Evolutionary conservation across 164 flowering plant genomes (phyloP).

Genomic region (Cinnamomum chago): DNA sequence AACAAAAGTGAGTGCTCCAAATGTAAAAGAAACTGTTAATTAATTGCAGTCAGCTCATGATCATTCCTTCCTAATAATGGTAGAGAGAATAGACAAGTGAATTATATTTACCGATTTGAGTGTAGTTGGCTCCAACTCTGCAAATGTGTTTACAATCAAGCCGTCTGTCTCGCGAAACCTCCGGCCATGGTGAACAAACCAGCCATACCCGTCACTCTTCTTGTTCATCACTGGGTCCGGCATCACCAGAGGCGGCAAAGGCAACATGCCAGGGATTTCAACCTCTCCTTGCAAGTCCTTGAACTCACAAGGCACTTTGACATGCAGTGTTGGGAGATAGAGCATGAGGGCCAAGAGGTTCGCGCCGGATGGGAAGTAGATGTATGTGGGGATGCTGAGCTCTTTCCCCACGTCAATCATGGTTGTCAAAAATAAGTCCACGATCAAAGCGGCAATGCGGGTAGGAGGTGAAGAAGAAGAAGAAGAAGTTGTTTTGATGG

Average conservation of each 20-base stretch:
- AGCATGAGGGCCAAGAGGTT: slow-evolving; percentile 5
- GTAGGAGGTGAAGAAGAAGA: too few relatives aligned
- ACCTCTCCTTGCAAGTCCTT: slow-evolving; percentile 1
- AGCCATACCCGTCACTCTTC: slow-evolving; percentile 1
- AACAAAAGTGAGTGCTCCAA: too few relatives aligned
- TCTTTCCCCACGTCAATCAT: slow-evolving; percentile 36
- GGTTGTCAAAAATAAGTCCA: slow-evolving; percentile 24
- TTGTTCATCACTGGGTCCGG: slow-evolving; percentile 1
- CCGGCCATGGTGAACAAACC: slow-evolving; percentile 6
- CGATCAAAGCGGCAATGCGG: slow-evolving; percentile 11
- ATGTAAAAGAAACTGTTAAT: too few relatives aligned
- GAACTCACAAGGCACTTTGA: background rate
- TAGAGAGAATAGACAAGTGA: too few relatives aligned
- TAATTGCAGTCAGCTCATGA: background rate
- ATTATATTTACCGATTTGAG: background rate
- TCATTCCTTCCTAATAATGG: background rate
- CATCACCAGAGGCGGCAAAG: slow-evolving; percentile 8
- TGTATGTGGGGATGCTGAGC: slow-evolving; percentile 28
- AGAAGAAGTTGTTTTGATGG: background rate
- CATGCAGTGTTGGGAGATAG: background rate
- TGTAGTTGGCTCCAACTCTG: background rate
- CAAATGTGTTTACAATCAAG: slow-evolving; percentile 11
- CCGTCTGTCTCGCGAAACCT: slow-evolving; percentile 2
- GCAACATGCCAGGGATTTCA: slow-evolving; percentile 10
- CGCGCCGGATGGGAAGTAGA: slow-evolving; percentile 18